phyloP scores from a whole-genome alignment of 2,329 filamentous ascomycete genomes.

The Annulohypoxylon truncatum region DNA sequence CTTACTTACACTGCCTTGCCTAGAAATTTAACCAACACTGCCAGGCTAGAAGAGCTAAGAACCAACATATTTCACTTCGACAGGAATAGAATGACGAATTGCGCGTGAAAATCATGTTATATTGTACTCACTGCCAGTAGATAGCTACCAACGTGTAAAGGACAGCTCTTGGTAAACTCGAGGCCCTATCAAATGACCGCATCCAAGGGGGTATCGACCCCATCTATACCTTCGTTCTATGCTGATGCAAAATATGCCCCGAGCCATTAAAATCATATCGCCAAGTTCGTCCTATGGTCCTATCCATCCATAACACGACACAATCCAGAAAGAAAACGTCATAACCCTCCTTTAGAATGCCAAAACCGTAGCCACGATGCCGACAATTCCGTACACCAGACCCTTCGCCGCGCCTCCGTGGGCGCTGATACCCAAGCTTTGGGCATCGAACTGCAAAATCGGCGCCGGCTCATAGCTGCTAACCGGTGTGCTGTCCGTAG shows the following conservation, averaged over 20 bases:
- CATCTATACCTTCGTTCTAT: constrained; percentile 12
- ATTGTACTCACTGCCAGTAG: background rate
- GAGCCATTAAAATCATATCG: constrained; percentile 4
- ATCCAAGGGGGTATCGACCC: constrained; percentile 1
- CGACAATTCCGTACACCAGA: constrained; percentile 25
- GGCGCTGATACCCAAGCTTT: constrained; percentile 13
- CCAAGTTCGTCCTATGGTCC: background rate
- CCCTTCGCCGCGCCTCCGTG: constrained; percentile 2
- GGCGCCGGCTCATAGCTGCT: constrained; percentile 56
- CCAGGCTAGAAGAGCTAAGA: background rate
- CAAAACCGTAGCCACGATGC: constrained; percentile 22
- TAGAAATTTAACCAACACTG: background rate
- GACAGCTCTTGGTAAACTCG: background rate
- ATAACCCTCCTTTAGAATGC: constrained; percentile 20
- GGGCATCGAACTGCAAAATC: constrained; percentile 32
- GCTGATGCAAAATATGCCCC: background rate
- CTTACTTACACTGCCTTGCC: background rate
- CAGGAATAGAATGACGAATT: background rate
- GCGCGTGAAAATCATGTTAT: background rate
- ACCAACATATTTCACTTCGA: background rate
- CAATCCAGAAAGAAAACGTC: background rate
- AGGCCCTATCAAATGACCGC: constrained; percentile 6
- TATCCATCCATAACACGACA: background rate
- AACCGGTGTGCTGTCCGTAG: constrained; percentile 51
- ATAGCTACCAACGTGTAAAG: background rate